phyloP scores from a whole-genome alignment of 345 rosid species.

The Eucalyptus caleyi region DNA sequence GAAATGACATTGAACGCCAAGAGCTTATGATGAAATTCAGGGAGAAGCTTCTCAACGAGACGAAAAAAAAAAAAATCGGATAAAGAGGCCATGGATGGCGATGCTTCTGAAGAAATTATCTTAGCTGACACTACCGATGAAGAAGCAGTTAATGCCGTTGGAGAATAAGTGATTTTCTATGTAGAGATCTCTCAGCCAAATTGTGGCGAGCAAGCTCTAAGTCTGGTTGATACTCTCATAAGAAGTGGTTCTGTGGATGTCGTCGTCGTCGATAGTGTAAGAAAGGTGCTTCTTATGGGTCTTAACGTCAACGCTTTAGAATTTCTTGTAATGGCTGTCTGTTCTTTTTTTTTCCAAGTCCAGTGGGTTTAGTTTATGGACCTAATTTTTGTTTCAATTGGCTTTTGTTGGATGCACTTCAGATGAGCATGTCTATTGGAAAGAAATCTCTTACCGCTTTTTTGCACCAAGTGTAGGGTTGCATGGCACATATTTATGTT shows the following conservation, averaged over 20 bases:
- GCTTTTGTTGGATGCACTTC: neutral
- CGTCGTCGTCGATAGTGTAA: constrained; percentile 93
- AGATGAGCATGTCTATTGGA: neutral
- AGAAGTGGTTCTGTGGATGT: constrained; percentile 94
- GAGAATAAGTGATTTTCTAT: too few relatives aligned
- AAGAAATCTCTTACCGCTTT: neutral
- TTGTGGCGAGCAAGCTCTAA: constrained; percentile 95
- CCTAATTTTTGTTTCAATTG: neutral
- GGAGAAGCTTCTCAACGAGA: constrained; percentile 1
- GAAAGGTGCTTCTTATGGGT: neutral
- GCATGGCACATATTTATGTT: neutral
- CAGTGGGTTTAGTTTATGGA: neutral
- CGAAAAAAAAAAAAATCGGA: too few relatives aligned
- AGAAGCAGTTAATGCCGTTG: too few relatives aligned
- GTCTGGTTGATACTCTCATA: constrained; percentile 85
- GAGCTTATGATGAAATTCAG: constrained; percentile 52
- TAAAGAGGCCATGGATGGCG: too few relatives aligned
- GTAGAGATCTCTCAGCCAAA: constrained; percentile 62
- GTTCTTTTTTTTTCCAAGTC: neutral
- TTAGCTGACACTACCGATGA: too few relatives aligned
- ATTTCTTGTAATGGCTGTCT: neutral
- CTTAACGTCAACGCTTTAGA: neutral
- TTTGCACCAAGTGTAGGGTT: neutral
- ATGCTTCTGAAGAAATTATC: too few relatives aligned
- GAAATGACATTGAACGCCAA: constrained; percentile 30